phyloP scores from a whole-genome alignment of 106 monocot genomes.

The Gastrodia elata region DNA sequence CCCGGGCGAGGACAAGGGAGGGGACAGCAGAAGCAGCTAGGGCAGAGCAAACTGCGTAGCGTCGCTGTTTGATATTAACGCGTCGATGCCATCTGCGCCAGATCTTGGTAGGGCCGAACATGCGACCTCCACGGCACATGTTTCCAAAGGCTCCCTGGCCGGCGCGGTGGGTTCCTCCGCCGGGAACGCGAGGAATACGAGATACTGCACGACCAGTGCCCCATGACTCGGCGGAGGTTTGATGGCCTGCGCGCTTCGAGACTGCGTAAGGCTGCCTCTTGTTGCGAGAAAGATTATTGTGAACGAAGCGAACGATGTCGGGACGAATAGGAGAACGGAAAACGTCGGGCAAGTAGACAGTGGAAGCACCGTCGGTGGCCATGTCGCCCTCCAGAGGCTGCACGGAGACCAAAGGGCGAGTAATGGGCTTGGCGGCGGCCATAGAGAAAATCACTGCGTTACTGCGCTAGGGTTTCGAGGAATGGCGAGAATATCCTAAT shows the following conservation, averaged over 20 bases:
- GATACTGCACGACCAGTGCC: constrained; percentile 84
- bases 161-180: constrained; percentile 78
- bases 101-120: constrained; percentile 86
- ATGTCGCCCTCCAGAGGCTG: constrained; percentile 15
- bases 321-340: constrained; percentile 55
- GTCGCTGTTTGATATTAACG: constrained; percentile 37
- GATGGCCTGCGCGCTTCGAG: constrained; percentile 65
- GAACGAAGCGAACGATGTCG: constrained; percentile 52
- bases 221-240: constrained; percentile 89
- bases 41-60: constrained; percentile 45
- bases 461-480: neutral
- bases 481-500: too few relatives aligned
- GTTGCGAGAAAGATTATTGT: constrained; percentile 40
- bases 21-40: constrained; percentile 54
- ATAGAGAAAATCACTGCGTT: neutral
- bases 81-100: constrained; percentile 74
- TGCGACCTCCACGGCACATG: constrained; percentile 69
- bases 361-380: constrained; percentile 8
- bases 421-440: constrained; percentile 63
- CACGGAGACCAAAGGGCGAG: constrained; percentile 11
- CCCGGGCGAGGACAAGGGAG: constrained; percentile 44
- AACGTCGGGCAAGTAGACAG: constrained; percentile 55
- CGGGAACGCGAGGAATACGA: constrained; percentile 77
- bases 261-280: constrained; percentile 59
- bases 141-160: constrained; percentile 71